Evolutionary conservation across 192 early-diverging fungal species (phyloP), one percentile per base, ranked within the genome.

Genomic region (Mortierella antarctica): DNA sequence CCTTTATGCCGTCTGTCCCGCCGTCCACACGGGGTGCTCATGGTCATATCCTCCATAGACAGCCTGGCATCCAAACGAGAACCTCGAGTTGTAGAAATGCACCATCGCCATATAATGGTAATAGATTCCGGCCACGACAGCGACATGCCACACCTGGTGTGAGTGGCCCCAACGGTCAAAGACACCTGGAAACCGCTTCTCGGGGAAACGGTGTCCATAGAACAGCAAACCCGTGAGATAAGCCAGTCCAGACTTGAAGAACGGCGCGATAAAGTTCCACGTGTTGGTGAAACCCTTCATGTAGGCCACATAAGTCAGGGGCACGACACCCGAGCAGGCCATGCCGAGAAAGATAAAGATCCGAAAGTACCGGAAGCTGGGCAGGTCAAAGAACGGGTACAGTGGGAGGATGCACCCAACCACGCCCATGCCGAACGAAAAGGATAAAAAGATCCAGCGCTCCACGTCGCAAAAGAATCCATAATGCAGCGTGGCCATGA

Each of bases 111-210:
- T 73, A 64, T 91, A 91, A 71, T 91, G 90, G 57, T 86, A 87
- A 57, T 84, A 91, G 55, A 91, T 91, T 9, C 90, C 90, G 4
- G 86, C 78, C 23, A 88, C 87, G 18, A 91, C 90, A 73, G 83
- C 86, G 17, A 89, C 77, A 63, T 91, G 90, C 90, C 90, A 91
- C 51, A 89, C 66, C 40, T 88, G 87, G 76, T 91, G 90, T 55
- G 86, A 88, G 51, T 87, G 86, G 46, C 90, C 90, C 65, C 82
- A 80, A 45, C 72, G 70, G 66, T 91, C 90, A 84, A 90, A 90
- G 52, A 76, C 51, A 10, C 90, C 90, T 6, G 90, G 90, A 47
- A 80, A 90, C 59, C 85, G 84, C 58, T 86, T 86, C 71, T 91
- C 90, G 31, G 90, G 90, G 57, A 87, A 90, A 10, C 89, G 85